Conservation (phyloP, 805 yeast genomes). For the Metschnikowia gelsemii region DNA sequence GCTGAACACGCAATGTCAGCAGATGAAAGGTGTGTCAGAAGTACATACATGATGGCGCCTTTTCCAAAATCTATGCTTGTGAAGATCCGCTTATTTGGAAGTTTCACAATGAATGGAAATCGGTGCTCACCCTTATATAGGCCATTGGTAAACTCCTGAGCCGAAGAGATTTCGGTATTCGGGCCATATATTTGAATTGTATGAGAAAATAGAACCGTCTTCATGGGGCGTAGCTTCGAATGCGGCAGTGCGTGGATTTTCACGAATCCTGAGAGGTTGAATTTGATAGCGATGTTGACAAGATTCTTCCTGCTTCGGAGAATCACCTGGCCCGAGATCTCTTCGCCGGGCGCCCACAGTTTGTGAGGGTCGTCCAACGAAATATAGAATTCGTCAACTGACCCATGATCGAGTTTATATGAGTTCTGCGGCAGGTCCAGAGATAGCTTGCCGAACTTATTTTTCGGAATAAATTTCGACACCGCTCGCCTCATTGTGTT, state of each 20-base stretch:
- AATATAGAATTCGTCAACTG: conserved; percentile 66
- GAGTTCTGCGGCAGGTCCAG: conserved; percentile 13
- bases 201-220: conserved; percentile 55
- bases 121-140: conserved; percentile 81
- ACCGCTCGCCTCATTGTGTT: conserved; percentile 52
- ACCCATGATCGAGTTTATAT: conserved; percentile 36
- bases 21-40: conserved; percentile 49
- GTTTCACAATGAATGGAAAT: conserved; percentile 78
- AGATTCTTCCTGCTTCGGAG: conserved; percentile 56
- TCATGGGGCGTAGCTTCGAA: conserved; percentile 51
- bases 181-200: conserved; percentile 58
- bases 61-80: conserved; percentile 80
- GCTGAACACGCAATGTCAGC: conserved; percentile 7
- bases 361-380: conserved; percentile 72
- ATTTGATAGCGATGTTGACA: conserved; percentile 50
- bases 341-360: conserved; percentile 78
- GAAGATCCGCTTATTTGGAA: conserved; percentile 71
- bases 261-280: conserved; percentile 57
- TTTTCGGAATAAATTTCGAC: conserved; percentile 44
- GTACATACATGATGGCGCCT: conserved; percentile 71
- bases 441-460: conserved; percentile 13
- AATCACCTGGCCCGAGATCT: conserved; percentile 61
- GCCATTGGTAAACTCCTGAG: conserved; percentile 40
- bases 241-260: conserved; percentile 54
- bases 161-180: conserved; percentile 3